Percentiles rank a stretch among this genome's conserved stretches.
These are phyloP conservation scores for Xenoacremonium recifei DNA, from an alignment of 2,329 filamentous ascomycete species.

Conservation along the genomic window DNA sequence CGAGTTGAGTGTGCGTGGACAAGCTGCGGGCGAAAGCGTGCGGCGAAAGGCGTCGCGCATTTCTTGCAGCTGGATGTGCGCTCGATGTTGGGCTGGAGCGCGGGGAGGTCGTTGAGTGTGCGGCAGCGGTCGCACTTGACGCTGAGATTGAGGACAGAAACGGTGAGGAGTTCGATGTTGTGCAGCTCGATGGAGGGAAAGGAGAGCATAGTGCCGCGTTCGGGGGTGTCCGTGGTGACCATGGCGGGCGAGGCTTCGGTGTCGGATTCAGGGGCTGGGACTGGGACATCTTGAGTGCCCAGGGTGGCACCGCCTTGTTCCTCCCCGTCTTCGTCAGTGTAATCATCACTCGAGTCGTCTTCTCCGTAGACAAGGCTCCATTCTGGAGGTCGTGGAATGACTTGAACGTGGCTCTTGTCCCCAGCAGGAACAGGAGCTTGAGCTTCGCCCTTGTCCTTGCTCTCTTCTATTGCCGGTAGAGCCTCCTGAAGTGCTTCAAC, in stretches of 20 bases:
- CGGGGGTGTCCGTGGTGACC: constrained; percentile 35
- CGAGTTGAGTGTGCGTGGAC: constrained; percentile 72
- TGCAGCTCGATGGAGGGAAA: constrained; percentile 77
- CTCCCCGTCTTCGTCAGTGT: constrained; percentile 43
- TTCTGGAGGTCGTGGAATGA: constrained; percentile 75
- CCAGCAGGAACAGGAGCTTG: constrained; percentile 25
- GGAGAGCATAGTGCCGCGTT: constrained; percentile 73
- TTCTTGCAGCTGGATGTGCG: constrained; percentile 58
- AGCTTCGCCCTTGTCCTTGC: constrained; percentile 5
- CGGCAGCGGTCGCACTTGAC: constrained; percentile 81
- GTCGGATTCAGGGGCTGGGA: constrained; percentile 5
- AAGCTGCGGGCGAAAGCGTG: constrained; percentile 63
- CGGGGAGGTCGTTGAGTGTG: constrained; percentile 66
- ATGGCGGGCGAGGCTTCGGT: constrained; percentile 17
- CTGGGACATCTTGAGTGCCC: constrained; percentile 14
- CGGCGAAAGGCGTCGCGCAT: constrained; percentile 51
- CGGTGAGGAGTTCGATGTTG: constrained; percentile 72
- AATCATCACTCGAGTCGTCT: constrained; percentile 49
- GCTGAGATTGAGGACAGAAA: constrained; percentile 64
- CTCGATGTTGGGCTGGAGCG: constrained; percentile 55
- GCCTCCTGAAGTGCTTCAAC: constrained; percentile 14
- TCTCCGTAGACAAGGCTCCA: constrained; percentile 55
- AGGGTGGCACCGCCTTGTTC: constrained; percentile 41
- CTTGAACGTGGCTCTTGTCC: constrained; percentile 64
- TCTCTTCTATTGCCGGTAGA: constrained; percentile 10